A percentile compares a stretch with the other conserved stretches of the same genome.
Evolutionary conservation across 441 rosid species (phyloP).

Genomic region (Adansonia gregorii): DNA sequence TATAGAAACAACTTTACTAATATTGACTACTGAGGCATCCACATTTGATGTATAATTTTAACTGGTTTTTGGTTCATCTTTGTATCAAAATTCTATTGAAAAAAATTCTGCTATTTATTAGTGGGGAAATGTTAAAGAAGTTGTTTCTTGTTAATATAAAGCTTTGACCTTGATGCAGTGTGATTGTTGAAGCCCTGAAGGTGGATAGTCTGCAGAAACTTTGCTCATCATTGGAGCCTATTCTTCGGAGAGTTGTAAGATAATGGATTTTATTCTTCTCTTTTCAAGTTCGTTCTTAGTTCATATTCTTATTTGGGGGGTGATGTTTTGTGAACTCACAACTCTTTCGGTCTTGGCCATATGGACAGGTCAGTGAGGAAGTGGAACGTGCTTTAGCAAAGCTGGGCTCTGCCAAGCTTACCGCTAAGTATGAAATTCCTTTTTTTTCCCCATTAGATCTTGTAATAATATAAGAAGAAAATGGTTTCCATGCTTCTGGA

Average conservation of each 20-base stretch:
- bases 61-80: background rate
- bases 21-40: background rate
- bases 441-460: conserved; percentile 8
- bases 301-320: background rate
- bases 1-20: background rate
- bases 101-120: conserved; percentile 24
- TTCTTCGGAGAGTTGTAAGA: conserved; percentile 98
- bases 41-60: background rate
- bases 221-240: conserved; percentile 97
- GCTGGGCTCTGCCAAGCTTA: conserved; percentile 84
- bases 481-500: background rate
- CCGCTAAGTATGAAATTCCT: conserved; percentile 55
- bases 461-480: conserved; percentile 10
- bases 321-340: background rate
- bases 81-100: background rate
- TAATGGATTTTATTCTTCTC: conserved; percentile 17
- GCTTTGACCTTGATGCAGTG: conserved; percentile 51
- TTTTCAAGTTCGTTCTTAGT: background rate
- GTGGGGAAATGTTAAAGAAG: conserved; percentile 53
- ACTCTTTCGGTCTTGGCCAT: background rate
- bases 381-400: conserved; percentile 99
- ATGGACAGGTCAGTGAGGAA: conserved; percentile 90
- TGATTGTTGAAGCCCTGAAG: conserved; percentile 96
- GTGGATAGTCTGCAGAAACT: conserved; percentile 95
- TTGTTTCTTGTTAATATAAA: conserved; percentile 27